phyloP scores from a whole-genome alignment of 2,329 filamentous ascomycete genomes.

The Basipetospora sp. region DNA sequence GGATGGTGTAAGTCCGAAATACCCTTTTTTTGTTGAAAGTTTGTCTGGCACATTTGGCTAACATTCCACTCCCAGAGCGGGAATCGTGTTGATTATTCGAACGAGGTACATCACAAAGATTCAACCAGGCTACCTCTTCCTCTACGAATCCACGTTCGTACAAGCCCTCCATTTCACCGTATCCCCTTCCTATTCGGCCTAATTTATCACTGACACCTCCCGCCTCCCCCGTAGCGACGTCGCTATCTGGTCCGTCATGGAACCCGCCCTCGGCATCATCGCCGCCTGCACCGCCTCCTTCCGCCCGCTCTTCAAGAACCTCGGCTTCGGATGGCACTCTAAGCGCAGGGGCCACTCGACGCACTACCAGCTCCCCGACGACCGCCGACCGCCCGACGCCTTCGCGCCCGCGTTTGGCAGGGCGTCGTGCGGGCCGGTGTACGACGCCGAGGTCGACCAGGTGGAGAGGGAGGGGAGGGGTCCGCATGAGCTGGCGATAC shows the following conservation, averaged over 20 bases:
- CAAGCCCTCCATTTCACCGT: not conserved
- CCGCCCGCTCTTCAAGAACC: conserved; percentile 17
- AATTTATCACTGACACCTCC: not conserved
- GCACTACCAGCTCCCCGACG: conserved; percentile 5
- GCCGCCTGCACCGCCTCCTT: conserved; percentile 18
- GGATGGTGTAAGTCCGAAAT: conserved; percentile 29
- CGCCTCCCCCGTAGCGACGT: no score
- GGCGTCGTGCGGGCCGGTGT: no score
- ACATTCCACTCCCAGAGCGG: conserved; percentile 16
- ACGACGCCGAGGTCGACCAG: no score
- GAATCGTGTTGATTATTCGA: conserved; percentile 23
- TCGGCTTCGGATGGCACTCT: conserved; percentile 11
- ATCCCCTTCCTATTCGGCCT: not conserved
- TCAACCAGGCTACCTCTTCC: conserved; percentile 15
- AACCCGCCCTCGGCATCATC: conserved; percentile 20
- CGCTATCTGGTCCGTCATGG: conserved; percentile 18
- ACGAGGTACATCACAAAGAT: conserved; percentile 19
- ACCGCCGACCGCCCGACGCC: no score
- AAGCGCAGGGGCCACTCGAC: conserved; percentile 7
- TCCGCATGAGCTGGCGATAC: no score
- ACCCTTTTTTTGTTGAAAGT: no score
- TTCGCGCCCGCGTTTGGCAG: no score
- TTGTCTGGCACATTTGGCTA: not conserved
- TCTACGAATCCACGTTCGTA: conserved; percentile 17
- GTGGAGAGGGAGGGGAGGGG: no score